Evolutionary conservation across 2,329 filamentous ascomycete species (phyloP), one percentile per base, ranked within the genome.

Genomic region (Orbilia brochopaga): DNA sequence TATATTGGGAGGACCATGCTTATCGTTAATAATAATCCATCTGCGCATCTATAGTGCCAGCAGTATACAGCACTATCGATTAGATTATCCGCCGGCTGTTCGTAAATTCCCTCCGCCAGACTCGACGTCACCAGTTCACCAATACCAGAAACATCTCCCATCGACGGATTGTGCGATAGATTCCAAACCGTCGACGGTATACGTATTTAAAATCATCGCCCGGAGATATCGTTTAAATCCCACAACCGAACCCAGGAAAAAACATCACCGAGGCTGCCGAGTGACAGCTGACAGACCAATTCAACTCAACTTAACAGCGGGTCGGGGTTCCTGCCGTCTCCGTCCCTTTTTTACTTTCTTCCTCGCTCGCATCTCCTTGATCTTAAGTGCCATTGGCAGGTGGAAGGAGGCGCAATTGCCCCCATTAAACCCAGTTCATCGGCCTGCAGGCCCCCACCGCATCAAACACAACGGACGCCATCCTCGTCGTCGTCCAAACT

Each of bases 371-470:
- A 46, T 59, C 48, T 53, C 58, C 37, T 44, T 23, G 19, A 10
- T 23, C 44, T 10, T 23, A 44, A 23, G 30, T 70, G 54, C 66
- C 53, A 59, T 63, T 59, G 53, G 53, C 51, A 48, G 44, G 60
- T 61, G 42, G 67, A 65, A 30, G 66, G 54, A 64, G 67, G 67
- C 67, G 67, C 67, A 65, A 65, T 56, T 32, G 8, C 44, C 21
- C 17, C 19, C 15, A 15, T 48, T 19, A 15, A 10, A 23, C 44
- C 15, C 15, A 19, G 15, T 48, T 48, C 21, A 48, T 48, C 58
- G 62, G 54, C 59, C 63, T 70, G 67, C 67, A 56, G 54, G 66
- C 67, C 60, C 60, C 60, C 60, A 72, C 67, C 54, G 58, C 46
- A 19, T 27, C 40, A 2, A 35, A 21, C 13, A 32, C 17, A 51